phyloP scores from a whole-genome alignment of 2,329 filamentous ascomycete species.

The Fusarium foetens region DNA sequence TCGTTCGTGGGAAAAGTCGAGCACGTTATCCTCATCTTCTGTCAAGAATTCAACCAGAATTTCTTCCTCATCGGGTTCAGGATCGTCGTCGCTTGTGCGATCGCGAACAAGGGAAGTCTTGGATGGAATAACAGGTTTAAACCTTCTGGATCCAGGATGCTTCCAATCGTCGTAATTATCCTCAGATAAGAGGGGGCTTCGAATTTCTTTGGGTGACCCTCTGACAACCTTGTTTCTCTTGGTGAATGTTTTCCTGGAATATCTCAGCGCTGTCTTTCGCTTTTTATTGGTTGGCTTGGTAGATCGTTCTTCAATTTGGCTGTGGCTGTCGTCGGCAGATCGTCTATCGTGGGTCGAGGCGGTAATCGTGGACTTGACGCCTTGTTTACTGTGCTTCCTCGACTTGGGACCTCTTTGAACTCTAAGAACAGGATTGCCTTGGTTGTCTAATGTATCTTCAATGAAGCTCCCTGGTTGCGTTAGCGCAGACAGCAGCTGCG shows the following conservation, averaged over 20 bases:
- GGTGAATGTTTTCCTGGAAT: conserved; percentile 9
- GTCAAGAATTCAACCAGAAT: conserved; percentile 34
- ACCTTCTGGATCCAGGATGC: conserved; percentile 3
- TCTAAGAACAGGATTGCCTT: conserved; percentile 66
- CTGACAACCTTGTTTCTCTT: conserved; percentile 15
- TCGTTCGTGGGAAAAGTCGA: conserved; percentile 41
- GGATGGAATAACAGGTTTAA: conserved; percentile 10
- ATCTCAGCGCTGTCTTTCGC: conserved; percentile 14
- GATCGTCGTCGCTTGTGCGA: neutral
- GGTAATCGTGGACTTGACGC: conserved; percentile 4
- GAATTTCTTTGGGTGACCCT: conserved; percentile 18
- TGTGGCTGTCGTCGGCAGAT: conserved; percentile 7
- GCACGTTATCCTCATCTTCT: conserved; percentile 43
- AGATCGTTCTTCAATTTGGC: conserved; percentile 10
- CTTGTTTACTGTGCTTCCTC: conserved; percentile 21
- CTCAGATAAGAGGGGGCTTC: conserved; percentile 30
- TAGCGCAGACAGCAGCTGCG: conserved; percentile 88
- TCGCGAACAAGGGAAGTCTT: conserved; percentile 10
- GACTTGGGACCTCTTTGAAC: conserved; percentile 60
- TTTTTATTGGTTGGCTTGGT: conserved; percentile 14
- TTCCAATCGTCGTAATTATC: conserved; percentile 23
- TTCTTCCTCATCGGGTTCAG: conserved; percentile 22
- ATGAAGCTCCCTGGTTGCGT: conserved; percentile 76
- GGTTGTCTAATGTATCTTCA: conserved; percentile 68
- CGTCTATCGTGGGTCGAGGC: conserved; percentile 29